A percentile compares a stretch with the other conserved stretches of the same genome.
These are phyloP conservation scores for Purshia tridentata DNA, from an alignment of 306 rosid species.

Conservation along the genomic window DNA sequence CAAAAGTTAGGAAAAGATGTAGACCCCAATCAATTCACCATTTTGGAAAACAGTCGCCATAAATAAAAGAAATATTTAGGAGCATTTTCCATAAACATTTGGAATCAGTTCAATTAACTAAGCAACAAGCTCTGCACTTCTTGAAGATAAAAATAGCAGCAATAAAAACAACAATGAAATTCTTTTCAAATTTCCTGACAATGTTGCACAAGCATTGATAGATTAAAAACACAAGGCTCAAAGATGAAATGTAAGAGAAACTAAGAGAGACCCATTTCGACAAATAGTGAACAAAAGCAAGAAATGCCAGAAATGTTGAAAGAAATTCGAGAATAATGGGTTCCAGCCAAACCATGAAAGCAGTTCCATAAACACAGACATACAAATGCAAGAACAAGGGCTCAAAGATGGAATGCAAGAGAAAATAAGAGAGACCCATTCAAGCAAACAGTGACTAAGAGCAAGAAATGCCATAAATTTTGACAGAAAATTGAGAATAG, in stretches of 20 bases:
- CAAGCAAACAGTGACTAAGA: neutral
- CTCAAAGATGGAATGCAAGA: neutral
- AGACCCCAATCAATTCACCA: too few relatives aligned
- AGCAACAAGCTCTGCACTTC: neutral
- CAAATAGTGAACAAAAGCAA: neutral
- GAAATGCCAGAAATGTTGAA: neutral
- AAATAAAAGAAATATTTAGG: too few relatives aligned
- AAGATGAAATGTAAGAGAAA: neutral
- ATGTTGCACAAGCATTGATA: neutral
- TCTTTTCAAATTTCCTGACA: neutral
- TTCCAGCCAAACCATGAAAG: neutral
- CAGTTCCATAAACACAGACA: neutral
- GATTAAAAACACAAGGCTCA: neutral
- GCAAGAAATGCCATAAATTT: neutral
- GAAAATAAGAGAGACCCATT: neutral
- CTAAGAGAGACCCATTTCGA: neutral
- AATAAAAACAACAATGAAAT: neutral
- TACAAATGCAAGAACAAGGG: neutral
- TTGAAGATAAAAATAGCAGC: neutral
- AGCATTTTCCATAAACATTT: neutral
- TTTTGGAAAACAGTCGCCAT: too few relatives aligned
- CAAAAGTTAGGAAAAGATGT: too few relatives aligned
- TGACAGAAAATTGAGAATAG: neutral
- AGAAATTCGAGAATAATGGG: neutral
- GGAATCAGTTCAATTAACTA: neutral